Conservation (phyloP, 2,329 filamentous ascomycete genomes). For the Cordyceps pruinosa region DNA sequence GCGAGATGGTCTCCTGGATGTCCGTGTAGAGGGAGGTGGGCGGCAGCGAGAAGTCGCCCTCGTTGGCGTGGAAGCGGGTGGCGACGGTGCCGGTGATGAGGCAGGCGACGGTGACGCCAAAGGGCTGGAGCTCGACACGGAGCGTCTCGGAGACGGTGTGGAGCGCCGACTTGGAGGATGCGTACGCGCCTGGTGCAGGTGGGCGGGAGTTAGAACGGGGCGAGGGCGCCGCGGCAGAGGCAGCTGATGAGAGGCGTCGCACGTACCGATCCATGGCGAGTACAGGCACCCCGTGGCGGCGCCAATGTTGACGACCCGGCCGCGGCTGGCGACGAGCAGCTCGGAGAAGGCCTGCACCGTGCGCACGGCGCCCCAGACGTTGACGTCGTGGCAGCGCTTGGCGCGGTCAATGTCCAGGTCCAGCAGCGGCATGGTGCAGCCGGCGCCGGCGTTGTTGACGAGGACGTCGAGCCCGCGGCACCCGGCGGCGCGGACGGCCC, state of each 20-base stretch:
- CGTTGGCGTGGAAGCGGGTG: conserved; percentile 2
- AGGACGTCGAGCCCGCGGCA: conserved; percentile 16
- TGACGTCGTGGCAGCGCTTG: conserved; percentile 34
- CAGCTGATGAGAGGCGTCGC: not conserved
- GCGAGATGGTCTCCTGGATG: not conserved
- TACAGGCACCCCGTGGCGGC: not conserved
- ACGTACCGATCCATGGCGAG: conserved; percentile 7
- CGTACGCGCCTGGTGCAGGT: not conserved
- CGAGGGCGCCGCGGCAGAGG: not conserved
- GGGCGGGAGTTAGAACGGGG: not conserved
- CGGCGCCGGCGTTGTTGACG: conserved; percentile 20
- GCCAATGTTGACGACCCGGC: conserved; percentile 19
- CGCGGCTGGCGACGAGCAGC: conserved; percentile 20
- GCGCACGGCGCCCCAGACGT: conserved; percentile 32
- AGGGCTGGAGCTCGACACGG: conserved; percentile 10
- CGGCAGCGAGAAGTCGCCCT: not conserved
- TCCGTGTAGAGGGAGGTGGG: not conserved
- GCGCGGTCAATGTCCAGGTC: conserved; percentile 26
- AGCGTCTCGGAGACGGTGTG: conserved; percentile 6
- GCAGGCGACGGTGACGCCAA: conserved; percentile 12
- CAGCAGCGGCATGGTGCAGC: conserved; percentile 21
- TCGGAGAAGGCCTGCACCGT: conserved; percentile 29
- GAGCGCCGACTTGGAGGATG: conserved; percentile 9
- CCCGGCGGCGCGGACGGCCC: conserved; percentile 14
- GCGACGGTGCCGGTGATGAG: conserved; percentile 6